phyloP scores from a whole-genome alignment of 148 eudicot species.

The Rhododendron williamsianum region DNA sequence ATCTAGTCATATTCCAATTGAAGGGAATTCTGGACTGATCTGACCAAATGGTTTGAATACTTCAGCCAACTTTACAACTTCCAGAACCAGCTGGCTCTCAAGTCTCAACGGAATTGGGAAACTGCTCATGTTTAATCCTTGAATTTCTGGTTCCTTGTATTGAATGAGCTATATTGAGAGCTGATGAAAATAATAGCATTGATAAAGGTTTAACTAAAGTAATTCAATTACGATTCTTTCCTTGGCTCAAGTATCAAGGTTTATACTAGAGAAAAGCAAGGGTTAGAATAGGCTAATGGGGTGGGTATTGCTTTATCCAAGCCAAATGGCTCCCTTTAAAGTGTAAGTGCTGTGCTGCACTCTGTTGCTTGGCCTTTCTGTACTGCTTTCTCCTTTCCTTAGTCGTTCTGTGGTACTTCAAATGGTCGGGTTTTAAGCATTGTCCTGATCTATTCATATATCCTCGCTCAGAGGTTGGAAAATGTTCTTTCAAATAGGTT shows the following conservation, averaged over 20 bases:
- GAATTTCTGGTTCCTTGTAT: neutral
- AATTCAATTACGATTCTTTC: neutral
- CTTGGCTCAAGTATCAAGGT: neutral
- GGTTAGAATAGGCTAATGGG: too few relatives aligned
- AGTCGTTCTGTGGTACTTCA: neutral
- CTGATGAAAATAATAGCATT: neutral
- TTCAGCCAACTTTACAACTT: neutral
- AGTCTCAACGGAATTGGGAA: neutral
- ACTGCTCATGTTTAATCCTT: neutral
- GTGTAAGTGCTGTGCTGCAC: neutral
- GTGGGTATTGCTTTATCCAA: neutral
- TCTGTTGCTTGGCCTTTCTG: neutral
- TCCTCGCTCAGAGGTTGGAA: neutral
- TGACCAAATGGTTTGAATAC: neutral
- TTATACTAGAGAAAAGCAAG: too few relatives aligned
- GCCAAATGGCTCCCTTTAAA: neutral
- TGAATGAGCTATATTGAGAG: neutral
- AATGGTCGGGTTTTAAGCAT: neutral
- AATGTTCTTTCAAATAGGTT: neutral
- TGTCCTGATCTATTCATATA: neutral
- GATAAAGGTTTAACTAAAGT: neutral
- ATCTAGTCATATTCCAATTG: neutral
- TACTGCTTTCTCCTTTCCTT: neutral
- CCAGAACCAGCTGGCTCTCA: neutral
- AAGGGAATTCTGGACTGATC: neutral